These are phyloP conservation scores for Mycena sp. DNA, from an alignment of 1,284 basidiomycete species.

Conservation along the genomic window DNA sequence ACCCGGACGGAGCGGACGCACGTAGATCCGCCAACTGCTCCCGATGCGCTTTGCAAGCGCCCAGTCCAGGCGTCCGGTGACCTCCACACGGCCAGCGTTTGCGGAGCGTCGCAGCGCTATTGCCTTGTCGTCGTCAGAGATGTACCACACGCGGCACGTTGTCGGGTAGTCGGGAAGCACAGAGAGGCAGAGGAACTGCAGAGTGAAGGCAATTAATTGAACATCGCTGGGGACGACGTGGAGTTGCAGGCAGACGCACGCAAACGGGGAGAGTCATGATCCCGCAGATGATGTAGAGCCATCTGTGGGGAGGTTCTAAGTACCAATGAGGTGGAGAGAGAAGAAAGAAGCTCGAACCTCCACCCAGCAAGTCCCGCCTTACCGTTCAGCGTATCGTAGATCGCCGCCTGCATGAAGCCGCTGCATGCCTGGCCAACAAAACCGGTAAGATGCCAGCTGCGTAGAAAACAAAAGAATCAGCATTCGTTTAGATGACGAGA, in stretches of 20 bases:
- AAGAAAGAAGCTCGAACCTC: constrained; percentile 17
- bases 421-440: constrained; percentile 30
- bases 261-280: constrained; percentile 30
- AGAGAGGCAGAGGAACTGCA: constrained; percentile 11
- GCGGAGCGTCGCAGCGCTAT: constrained; percentile 26
- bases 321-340: neutral
- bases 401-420: constrained; percentile 31
- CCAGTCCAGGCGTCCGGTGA: constrained; percentile 11
- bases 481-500: neutral
- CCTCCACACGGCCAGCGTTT: constrained; percentile 13
- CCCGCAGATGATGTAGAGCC: constrained; percentile 32
- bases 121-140: constrained; percentile 24
- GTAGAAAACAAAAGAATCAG: neutral
- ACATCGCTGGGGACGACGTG: neutral
- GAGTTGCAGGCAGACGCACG: neutral
- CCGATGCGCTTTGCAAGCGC: constrained; percentile 24
- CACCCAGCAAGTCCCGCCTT: constrained; percentile 29
- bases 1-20: neutral
- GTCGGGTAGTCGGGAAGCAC: constrained; percentile 31
- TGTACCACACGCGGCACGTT: constrained; percentile 29
- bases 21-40: constrained; percentile 23
- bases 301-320: too few relatives aligned
- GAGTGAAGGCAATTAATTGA: neutral
- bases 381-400: constrained; percentile 29
- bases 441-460: constrained; percentile 10